Evolutionary conservation across 2,329 filamentous ascomycete species (phyloP).

Genomic region (Xylaria arbuscula): DNA sequence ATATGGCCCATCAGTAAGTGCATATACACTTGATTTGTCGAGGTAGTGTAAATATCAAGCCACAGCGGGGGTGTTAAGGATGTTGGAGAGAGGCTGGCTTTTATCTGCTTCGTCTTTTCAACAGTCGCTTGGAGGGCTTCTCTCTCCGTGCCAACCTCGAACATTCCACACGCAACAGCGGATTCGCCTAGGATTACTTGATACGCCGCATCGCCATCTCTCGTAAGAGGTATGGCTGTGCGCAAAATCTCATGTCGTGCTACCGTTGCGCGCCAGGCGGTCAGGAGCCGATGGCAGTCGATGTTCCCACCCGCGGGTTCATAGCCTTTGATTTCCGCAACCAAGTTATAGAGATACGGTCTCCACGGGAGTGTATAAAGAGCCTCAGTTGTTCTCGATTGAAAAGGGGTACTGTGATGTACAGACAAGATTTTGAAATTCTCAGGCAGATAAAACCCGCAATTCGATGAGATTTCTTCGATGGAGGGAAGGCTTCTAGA

Average conservation of each 20-base stretch:
- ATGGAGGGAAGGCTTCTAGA: constrained; percentile 6
- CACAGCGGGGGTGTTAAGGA: constrained; percentile 1
- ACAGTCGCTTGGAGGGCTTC: constrained; percentile 2
- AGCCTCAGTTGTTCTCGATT: constrained; percentile 16
- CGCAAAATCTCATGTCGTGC: constrained; percentile 9
- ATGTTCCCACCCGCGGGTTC: background rate
- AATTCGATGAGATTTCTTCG: constrained; percentile 6
- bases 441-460: background rate
- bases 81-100: constrained; percentile 8
- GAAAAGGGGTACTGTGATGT: constrained; percentile 25
- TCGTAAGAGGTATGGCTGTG: constrained; percentile 13
- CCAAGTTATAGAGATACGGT: constrained; percentile 26
- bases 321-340: constrained; percentile 19
- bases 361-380: constrained; percentile 10
- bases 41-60: constrained; percentile 9
- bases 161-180: background rate
- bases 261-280: constrained; percentile 10
- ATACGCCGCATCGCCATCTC: constrained; percentile 5
- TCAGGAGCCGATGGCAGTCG: constrained; percentile 9
- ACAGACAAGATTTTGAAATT: constrained; percentile 16
- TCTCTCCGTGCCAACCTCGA: constrained; percentile 1
- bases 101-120: constrained; percentile 11
- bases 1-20: constrained; percentile 27
- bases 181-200: constrained; percentile 6
- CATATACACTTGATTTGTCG: constrained; percentile 20